phyloP scores from a whole-genome alignment of 176 grass and related monocot species.

The Phoenix roebelenii region DNA sequence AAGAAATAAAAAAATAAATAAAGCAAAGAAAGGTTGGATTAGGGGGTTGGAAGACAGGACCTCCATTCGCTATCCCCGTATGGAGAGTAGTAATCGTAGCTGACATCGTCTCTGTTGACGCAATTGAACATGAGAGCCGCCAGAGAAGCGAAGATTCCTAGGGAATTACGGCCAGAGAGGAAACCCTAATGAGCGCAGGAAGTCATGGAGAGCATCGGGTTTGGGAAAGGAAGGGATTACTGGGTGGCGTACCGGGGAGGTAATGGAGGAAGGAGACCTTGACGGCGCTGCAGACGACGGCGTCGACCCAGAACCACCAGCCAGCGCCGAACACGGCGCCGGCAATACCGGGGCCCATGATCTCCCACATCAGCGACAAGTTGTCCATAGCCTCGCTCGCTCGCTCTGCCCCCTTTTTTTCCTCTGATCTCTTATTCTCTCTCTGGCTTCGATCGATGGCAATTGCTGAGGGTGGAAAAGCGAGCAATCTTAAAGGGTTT shows the following conservation, averaged over 20 bases:
- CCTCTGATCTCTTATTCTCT: too few relatives aligned
- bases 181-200: neutral
- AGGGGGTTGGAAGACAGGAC: conserved; percentile 12
- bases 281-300: conserved; percentile 81
- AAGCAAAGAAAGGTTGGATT: too few relatives aligned
- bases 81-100: conserved; percentile 61
- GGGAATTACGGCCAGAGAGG: neutral
- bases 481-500: too few relatives aligned
- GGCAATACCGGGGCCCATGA: conserved; percentile 71
- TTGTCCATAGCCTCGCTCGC: conserved; percentile 38
- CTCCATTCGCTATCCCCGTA: conserved; percentile 73
- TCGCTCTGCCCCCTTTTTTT: too few relatives aligned
- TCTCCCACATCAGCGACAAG: conserved; percentile 60
- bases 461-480: too few relatives aligned
- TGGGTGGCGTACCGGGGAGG: conserved; percentile 53
- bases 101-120: conserved; percentile 51
- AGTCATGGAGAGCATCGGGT: neutral
- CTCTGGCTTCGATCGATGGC: too few relatives aligned
- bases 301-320: conserved; percentile 99
- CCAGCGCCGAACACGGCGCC: conserved; percentile 87
- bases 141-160: conserved; percentile 25
- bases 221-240: neutral
- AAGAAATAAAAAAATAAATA: too few relatives aligned
- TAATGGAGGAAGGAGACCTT: conserved; percentile 87
- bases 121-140: conserved; percentile 82